phyloP scores from a whole-genome alignment of 257 asterid genomes.

The Solanum corneliomulleri region DNA sequence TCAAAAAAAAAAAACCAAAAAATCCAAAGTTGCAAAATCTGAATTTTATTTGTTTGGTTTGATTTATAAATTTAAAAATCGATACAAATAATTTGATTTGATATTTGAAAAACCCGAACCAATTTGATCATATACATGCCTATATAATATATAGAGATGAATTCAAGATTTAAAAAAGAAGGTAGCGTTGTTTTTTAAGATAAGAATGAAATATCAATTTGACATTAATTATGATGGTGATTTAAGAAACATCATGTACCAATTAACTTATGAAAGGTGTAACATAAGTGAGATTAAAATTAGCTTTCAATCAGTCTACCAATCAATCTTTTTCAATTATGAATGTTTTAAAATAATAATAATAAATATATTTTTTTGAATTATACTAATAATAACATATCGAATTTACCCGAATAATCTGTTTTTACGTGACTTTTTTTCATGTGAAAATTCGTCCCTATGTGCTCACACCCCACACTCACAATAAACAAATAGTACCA shows the following conservation, averaged over 20 bases:
- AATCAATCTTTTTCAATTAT: background rate
- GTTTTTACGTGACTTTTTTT: background rate
- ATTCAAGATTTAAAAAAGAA: no score
- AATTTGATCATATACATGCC: fast-evolving
- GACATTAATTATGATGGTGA: background rate
- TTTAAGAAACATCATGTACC: background rate
- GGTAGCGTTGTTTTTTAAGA: background rate
- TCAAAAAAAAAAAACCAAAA: no score
- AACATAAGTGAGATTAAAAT: background rate
- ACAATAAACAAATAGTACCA: background rate
- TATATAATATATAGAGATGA: no score
- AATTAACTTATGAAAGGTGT: background rate
- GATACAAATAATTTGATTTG: no score
- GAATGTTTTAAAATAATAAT: no score
- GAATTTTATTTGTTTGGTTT: no score
- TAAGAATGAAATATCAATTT: background rate
- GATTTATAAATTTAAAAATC: no score
- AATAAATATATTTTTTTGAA: no score
- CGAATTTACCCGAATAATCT: background rate
- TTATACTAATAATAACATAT: background rate
- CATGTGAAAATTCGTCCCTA: background rate
- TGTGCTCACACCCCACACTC: background rate
- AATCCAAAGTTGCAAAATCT: no score
- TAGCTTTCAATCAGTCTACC: background rate
- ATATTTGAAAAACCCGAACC: no score